Evolutionary conservation across 805 yeast genomes (phyloP), one percentile per base, ranked within the genome.

Genomic region (Yarrowia hollandica): DNA sequence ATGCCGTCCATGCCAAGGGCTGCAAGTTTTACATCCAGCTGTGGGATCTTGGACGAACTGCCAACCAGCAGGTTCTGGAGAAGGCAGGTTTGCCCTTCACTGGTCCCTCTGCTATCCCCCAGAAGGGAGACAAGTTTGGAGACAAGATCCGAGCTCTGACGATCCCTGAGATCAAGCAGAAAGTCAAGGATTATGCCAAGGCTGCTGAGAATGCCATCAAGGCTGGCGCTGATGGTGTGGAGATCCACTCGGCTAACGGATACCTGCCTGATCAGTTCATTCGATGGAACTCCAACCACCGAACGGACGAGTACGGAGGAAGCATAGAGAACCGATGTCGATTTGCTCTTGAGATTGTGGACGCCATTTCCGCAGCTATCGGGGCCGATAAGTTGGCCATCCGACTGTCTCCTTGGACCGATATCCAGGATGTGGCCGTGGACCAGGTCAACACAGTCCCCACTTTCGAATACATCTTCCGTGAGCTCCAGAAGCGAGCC

Each of bases 301-400:
- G 88, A 66, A 79, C 80, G 1, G 89, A 84, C 66, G 73, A 79
- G 63, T 84, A 82, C 64, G 88, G 88, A 55, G 88, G 88, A 14
- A 70, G 78, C 0, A 71, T 82, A 56, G 85, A 80, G 64, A 82
- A 82, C 68, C 76, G 88, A 63, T 72, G 73, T 12, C 70, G 83
- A 54, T 74, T 84, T 55, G 61, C 76, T 9, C 64, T 77, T 25
- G 84, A 83, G 64, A 73, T 82, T 18, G 72, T 83, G 19, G 85
- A 82, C 64, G 78, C 79, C 4, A 65, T 82, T 33, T 73, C 74
- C 22, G 78, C 70, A 2, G 82, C 79, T 1, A 69, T 84, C 61
- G 89, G 88, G 44, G 75, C 79, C 18, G 75, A 74, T 3, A 75
- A 71, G 52, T 70, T 77, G 48, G 83, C 78, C 31, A 64, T 82